These are phyloP conservation scores for Alternaria arbusti DNA, from an alignment of 2,329 filamentous ascomycete species.

Conservation along the genomic window DNA sequence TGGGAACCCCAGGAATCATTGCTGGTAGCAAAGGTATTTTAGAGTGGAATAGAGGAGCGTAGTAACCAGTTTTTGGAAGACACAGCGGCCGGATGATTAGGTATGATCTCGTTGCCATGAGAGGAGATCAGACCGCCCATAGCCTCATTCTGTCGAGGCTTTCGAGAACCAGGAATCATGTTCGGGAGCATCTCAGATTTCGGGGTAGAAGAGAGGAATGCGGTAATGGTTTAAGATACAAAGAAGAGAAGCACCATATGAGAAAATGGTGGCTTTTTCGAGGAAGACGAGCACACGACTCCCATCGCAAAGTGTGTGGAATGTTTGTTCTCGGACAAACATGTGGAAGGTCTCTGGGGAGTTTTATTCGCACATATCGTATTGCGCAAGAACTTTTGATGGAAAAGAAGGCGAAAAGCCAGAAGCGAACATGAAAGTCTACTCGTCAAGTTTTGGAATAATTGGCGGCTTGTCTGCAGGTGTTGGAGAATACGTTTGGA, in stretches of 20 bases:
- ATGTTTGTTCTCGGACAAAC: too few relatives aligned
- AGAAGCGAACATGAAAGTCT: neutral
- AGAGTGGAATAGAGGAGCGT: rapidly evolving
- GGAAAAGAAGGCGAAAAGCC: neutral
- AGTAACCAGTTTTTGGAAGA: neutral
- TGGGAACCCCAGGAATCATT: neutral
- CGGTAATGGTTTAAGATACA: neutral
- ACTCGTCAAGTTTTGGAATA: too few relatives aligned
- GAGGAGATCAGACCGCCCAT: neutral
- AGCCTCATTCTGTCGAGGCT: rapidly evolving
- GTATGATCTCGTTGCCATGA: neutral
- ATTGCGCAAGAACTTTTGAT: too few relatives aligned
- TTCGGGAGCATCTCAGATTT: rapidly evolving
- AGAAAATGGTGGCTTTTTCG: neutral
- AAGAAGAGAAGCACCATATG: neutral
- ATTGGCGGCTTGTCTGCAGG: neutral
- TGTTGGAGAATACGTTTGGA: neutral
- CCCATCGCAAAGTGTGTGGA: neutral
- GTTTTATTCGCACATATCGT: too few relatives aligned
- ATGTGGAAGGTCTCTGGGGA: too few relatives aligned
- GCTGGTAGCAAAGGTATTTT: neutral
- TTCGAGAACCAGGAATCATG: neutral
- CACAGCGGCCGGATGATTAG: neutral
- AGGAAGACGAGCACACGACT: neutral
- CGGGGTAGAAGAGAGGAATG: neutral